These are phyloP conservation scores for Xylaria digitata DNA, from an alignment of 2,329 filamentous ascomycete genomes.

Conservation along the genomic window DNA sequence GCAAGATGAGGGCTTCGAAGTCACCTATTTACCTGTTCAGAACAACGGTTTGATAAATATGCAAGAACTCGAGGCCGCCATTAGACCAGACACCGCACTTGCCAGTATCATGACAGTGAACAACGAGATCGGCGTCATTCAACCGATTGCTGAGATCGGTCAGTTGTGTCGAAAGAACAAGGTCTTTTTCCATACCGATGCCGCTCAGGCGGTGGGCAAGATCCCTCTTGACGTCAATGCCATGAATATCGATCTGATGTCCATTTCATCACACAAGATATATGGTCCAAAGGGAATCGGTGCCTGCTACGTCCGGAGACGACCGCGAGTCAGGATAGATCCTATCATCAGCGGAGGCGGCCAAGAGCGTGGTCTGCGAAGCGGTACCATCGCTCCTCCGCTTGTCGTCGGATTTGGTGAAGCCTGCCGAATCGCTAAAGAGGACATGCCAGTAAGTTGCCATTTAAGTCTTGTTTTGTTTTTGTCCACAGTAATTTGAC, in stretches of 20 bases:
- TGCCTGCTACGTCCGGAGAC: conserved; percentile 92
- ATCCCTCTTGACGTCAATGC: conserved; percentile 96
- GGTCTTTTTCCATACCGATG: conserved; percentile 98
- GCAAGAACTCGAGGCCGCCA: conserved; percentile 85
- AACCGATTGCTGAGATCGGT: conserved; percentile 93
- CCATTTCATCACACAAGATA: conserved; percentile 97
- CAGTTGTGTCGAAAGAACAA: conserved; percentile 90
- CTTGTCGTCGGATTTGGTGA: conserved; percentile 94
- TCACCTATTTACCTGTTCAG: conserved; percentile 96
- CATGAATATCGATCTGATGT: conserved; percentile 99
- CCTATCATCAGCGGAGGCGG: conserved; percentile 96
- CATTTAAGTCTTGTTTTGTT: conserved; percentile 35
- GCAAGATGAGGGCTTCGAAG: conserved; percentile 94
- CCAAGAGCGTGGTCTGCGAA: conserved; percentile 93
- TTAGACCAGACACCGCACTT: conserved; percentile 88
- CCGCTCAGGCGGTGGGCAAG: conserved; percentile 97
- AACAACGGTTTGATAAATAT: conserved; percentile 86
- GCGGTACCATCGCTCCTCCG: conserved; percentile 90
- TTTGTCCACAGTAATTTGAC: conserved; percentile 28
- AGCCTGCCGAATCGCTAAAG: conserved; percentile 88
- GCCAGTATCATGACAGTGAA: conserved; percentile 99
- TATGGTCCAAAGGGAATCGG: conserved; percentile 98
- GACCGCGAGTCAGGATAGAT: conserved; percentile 92
- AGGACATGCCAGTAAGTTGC: conserved; percentile 86
- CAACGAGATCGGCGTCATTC: conserved; percentile 99